Conservation (phyloP, 1,139 yeast genomes). For the Suhomyces ambrosiae region DNA sequence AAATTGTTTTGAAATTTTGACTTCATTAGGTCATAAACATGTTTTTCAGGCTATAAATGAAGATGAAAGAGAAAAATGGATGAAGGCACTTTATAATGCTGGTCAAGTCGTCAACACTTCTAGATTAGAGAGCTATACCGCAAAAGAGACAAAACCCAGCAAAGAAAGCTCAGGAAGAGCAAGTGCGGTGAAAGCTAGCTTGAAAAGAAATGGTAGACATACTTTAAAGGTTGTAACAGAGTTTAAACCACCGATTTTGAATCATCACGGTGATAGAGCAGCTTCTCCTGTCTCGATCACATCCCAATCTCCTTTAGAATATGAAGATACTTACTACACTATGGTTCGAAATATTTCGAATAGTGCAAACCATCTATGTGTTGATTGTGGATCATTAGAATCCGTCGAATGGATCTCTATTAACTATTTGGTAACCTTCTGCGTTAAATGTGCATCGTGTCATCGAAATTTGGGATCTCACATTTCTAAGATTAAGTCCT, state of each 20-base stretch:
- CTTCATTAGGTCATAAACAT: conserved; percentile 69
- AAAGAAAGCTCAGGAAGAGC: conserved; percentile 1
- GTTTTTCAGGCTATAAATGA: conserved; percentile 77
- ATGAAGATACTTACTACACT: conserved; percentile 35
- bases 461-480: conserved; percentile 57
- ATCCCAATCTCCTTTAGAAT: conserved; percentile 26
- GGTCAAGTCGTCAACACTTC: conserved; percentile 42
- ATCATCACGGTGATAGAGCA: conserved; percentile 16
- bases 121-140: conserved; percentile 19
- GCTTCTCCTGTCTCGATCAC: conserved; percentile 40
- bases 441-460: conserved; percentile 77
- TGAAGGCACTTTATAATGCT: conserved; percentile 56
- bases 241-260: conserved; percentile 11
- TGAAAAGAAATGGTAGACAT: conserved; percentile 6
- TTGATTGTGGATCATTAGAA: conserved; percentile 71
- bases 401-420: conserved; percentile 88
- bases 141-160: conserved; percentile 1
- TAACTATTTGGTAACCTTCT: conserved; percentile 69
- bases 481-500: conserved; percentile 51
- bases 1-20: conserved; percentile 73
- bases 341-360: conserved; percentile 50
- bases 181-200: conserved; percentile 2
- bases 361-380: conserved; percentile 65
- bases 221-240: conserved; percentile 7
- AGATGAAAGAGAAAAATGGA: conserved; percentile 72